Conservation (phyloP, 2,329 filamentous ascomycete species). For the Byssochlamys sp. region DNA sequence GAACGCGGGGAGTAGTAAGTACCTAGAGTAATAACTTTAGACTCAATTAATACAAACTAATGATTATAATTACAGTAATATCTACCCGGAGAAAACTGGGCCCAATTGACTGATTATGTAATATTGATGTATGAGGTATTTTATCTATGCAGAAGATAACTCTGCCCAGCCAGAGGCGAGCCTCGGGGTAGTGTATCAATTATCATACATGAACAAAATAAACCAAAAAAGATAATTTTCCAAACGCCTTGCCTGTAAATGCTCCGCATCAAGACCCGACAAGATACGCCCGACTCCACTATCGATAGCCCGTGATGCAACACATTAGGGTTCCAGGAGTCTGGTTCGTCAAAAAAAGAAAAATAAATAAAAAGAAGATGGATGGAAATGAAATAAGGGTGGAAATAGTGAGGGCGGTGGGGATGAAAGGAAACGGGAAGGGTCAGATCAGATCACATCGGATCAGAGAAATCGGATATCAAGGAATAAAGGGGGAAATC, state of each 20-base stretch:
- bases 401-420: not conserved
- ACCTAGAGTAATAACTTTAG: too few species aligned
- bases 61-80: too few species aligned
- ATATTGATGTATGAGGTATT: not conserved
- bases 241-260: not conserved
- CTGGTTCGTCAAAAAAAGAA: not conserved
- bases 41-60: too few species aligned
- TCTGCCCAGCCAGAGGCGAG: not conserved
- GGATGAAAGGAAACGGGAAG: not conserved
- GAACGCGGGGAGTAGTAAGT: too few species aligned
- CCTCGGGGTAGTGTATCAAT: not conserved
- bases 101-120: not conserved
- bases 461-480: not conserved
- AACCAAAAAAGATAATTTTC: too few species aligned
- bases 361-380: not conserved
- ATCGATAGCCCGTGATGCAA: not conserved
- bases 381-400: not conserved
- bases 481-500: not conserved
- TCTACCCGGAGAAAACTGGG: too few species aligned
- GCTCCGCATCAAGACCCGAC: not conserved
- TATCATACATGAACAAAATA: not conserved
- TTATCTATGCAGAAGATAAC: not conserved
- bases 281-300: not conserved
- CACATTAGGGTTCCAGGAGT: not conserved
- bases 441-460: not conserved